Evolutionary conservation across 495 filamentous ascomycete genomes (phyloP).

Genomic region (Extremus antarcticus): DNA sequence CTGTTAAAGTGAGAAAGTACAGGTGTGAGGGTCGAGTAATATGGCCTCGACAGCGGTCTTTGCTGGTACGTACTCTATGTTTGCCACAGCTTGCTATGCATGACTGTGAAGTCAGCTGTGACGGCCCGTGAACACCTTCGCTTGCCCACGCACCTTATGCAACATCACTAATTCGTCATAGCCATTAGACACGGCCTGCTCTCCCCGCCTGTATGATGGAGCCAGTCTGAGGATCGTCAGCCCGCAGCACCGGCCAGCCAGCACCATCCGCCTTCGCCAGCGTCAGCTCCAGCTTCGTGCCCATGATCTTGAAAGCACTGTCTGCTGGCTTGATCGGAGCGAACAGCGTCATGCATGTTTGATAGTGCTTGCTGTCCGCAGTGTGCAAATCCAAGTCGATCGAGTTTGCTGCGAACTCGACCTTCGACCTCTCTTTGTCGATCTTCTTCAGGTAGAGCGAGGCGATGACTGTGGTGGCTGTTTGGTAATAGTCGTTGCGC

Average conservation of each 20-base stretch:
- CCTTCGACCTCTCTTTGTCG: conserved; percentile 59
- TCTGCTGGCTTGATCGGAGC: conserved; percentile 60
- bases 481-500: conserved; percentile 95
- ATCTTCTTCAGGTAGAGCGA: conserved; percentile 97
- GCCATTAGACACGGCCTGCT: conserved; percentile 51
- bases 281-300: conserved; percentile 88
- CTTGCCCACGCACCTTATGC: background rate
- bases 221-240: conserved; percentile 65
- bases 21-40: background rate
- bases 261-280: conserved; percentile 71
- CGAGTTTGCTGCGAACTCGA: conserved; percentile 49
- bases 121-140: background rate
- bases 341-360: conserved; percentile 62
- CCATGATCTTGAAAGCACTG: conserved; percentile 72
- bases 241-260: conserved; percentile 83
- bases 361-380: conserved; percentile 73
- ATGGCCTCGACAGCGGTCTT: background rate
- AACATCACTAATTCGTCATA: background rate
- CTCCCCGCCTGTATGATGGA: conserved; percentile 75
- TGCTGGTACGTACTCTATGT: background rate
- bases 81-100: background rate
- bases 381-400: conserved; percentile 74
- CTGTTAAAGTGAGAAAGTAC: no score
- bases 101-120: background rate
- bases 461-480: conserved; percentile 68